Conservation (phyloP, 345 rosid genomes). For the Eutrema yunnanense region DNA sequence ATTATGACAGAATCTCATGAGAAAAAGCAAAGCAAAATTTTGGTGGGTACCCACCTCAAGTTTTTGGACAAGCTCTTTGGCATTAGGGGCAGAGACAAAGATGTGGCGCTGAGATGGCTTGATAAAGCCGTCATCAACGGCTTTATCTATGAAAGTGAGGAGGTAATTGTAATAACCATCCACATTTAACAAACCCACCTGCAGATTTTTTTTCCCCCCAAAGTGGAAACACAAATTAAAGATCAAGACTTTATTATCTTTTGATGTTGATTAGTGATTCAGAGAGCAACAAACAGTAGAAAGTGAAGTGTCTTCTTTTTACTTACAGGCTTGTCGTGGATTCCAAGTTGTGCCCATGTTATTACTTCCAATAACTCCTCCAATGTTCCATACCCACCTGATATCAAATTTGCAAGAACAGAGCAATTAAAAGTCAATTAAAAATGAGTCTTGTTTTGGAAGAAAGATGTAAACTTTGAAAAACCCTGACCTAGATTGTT, state of each 20-base stretch:
- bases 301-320: constrained; percentile 1
- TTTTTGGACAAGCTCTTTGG: constrained; percentile 79
- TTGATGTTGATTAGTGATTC: background rate
- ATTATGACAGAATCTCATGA: constrained; percentile 2
- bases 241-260: constrained; percentile 5
- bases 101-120: constrained; percentile 79
- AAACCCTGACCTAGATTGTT: background rate
- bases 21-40: background rate
- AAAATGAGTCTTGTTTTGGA: background rate
- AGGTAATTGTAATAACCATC: constrained; percentile 90
- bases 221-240: constrained; percentile 1
- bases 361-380: constrained; percentile 87
- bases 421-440: background rate
- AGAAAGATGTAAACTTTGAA: constrained; percentile 4
- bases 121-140: constrained; percentile 96
- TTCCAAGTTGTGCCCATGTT: constrained; percentile 94
- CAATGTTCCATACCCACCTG: constrained; percentile 95
- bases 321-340: constrained; percentile 91
- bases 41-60: constrained; percentile 67
- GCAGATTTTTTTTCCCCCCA: constrained; percentile 5
- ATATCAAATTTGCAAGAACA: constrained; percentile 5
- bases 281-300: constrained; percentile 9
- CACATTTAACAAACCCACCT: constrained; percentile 96
- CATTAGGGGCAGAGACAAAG: constrained; percentile 88
- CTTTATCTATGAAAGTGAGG: constrained; percentile 85